Conservation (phyloP, 805 yeast genomes). For the Ogataea haglerorum region DNA sequence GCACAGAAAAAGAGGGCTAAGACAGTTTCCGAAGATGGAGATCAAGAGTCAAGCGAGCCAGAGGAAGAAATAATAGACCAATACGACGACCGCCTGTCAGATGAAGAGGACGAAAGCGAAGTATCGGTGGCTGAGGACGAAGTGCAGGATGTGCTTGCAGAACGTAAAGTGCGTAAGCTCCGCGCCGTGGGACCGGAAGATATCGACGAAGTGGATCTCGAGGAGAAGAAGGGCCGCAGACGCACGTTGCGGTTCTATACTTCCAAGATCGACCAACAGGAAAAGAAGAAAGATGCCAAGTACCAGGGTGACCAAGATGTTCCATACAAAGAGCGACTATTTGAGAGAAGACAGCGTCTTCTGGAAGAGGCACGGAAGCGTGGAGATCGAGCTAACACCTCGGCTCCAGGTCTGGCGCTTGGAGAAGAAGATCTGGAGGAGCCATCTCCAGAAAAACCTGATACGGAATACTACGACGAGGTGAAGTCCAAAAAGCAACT, state of each 20-base stretch:
- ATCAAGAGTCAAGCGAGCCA: constrained; percentile 10
- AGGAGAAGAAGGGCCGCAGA: constrained; percentile 79
- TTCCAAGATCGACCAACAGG: constrained; percentile 88
- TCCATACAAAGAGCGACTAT: constrained; percentile 87
- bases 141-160: constrained; percentile 50
- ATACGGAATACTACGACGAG: constrained; percentile 55
- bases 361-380: constrained; percentile 85
- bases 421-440: constrained; percentile 48
- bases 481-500: constrained; percentile 45
- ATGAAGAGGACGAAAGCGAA: constrained; percentile 15
- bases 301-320: constrained; percentile 83
- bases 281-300: constrained; percentile 54
- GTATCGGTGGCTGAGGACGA: constrained; percentile 34
- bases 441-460: constrained; percentile 40
- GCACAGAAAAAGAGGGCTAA: constrained; percentile 39
- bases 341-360: constrained; percentile 84
- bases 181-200: constrained; percentile 49
- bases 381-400: constrained; percentile 53
- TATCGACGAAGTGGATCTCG: constrained; percentile 78
- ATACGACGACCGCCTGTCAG: constrained; percentile 16
- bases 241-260: constrained; percentile 91
- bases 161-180: constrained; percentile 48
- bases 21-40: constrained; percentile 38
- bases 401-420: constrained; percentile 49
- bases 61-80: constrained; percentile 27